These are phyloP conservation scores for Decorospora gaudefroyi DNA, from an alignment of 2,329 filamentous ascomycete species.

Conservation along the genomic window DNA sequence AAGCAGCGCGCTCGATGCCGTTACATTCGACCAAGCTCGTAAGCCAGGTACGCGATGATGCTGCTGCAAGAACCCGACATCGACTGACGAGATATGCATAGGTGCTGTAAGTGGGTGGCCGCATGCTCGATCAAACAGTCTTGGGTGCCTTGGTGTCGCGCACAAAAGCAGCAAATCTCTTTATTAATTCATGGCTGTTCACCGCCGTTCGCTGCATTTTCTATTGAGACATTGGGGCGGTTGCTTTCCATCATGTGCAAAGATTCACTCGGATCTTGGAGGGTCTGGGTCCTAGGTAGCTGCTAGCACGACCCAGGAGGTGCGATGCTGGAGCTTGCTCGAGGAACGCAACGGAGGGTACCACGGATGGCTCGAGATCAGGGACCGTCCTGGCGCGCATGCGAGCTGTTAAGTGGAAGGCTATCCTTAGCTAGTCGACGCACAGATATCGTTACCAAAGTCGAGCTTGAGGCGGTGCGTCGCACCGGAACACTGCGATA, in stretches of 20 bases:
- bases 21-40: constrained; percentile 7
- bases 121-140: constrained; percentile 3
- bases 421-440: constrained; percentile 1
- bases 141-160: not conserved
- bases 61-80: constrained; percentile 3
- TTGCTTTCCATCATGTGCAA: not conserved
- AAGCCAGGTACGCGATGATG: not conserved
- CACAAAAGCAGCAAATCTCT: not conserved
- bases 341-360: not conserved
- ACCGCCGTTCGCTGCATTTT: not conserved
- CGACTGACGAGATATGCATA: constrained; percentile 7
- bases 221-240: not conserved
- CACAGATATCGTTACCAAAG: constrained; percentile 21
- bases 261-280: not conserved
- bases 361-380: not conserved
- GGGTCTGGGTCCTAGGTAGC: not conserved
- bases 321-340: constrained; percentile 1
- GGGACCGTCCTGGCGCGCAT: not conserved
- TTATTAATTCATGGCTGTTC: not conserved
- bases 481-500: constrained; percentile 9
- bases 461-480: constrained; percentile 8
- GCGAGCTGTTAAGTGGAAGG: not conserved
- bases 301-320: not conserved
- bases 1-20: not conserved
- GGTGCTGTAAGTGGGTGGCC: not conserved